A percentile compares a stretch with the other conserved stretches of the same genome.
phyloP scores from a whole-genome alignment of 306 rosid genomes.

The Inga laurina region DNA sequence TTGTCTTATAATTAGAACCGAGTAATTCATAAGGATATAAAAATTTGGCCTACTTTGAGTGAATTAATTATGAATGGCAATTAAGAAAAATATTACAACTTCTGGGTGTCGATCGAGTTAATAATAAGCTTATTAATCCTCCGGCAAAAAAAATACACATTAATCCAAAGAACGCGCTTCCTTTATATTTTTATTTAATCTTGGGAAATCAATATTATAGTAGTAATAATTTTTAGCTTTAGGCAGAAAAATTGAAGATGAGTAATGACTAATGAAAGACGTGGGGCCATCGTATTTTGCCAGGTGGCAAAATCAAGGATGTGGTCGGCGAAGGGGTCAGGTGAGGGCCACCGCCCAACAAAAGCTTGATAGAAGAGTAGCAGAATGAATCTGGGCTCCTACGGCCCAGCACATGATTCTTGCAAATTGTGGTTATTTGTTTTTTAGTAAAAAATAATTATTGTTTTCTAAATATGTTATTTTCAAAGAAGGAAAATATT shows the following conservation, averaged over 20 bases:
- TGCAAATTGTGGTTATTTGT: neutral
- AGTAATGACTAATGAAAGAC: neutral
- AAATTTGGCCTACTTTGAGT: neutral
- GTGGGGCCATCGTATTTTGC: neutral
- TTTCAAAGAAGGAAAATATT: neutral
- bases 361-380: neutral
- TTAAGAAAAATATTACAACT: neutral
- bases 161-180: no score
- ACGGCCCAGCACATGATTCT: neutral
- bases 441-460: no score
- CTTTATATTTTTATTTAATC: no score
- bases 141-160: no score
- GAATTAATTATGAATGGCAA: neutral
- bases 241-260: no score
- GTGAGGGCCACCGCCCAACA: neutral
- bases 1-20: no score
- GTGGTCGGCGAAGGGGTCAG: neutral
- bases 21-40: neutral
- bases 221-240: no score
- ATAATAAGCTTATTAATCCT: neutral
- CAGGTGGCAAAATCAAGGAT: neutral
- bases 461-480: no score
- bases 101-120: neutral
- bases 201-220: no score
- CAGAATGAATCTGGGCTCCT: neutral